Percentiles rank a stretch among this genome's conserved stretches.
These are phyloP conservation scores for Smittium mucronatum DNA, from an alignment of 371 early-diverging fungal species.

Conservation along the genomic window DNA sequence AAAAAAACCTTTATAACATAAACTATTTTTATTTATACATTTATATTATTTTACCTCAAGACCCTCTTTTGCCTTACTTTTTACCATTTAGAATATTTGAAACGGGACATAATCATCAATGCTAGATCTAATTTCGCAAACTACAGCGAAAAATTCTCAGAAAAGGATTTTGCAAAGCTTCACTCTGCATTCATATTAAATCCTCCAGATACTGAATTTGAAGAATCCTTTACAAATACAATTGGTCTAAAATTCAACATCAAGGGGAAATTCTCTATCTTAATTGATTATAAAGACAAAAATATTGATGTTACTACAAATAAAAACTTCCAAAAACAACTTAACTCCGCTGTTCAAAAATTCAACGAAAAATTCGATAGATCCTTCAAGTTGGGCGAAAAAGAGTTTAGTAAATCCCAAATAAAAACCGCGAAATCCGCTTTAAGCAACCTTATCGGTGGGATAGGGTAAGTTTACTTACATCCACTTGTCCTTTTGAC, in stretches of 20 bases:
- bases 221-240: background rate
- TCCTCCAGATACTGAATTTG: background rate
- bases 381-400: conserved; percentile 48
- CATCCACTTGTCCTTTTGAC: too few relatives aligned
- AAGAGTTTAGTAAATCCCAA: conserved; percentile 45
- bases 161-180: background rate
- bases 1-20: too few relatives aligned
- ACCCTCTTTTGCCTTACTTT: too few relatives aligned
- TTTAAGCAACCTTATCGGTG: conserved; percentile 77
- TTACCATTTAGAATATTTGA: background rate
- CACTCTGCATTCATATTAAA: background rate
- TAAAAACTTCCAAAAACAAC: background rate
- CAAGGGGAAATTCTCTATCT: background rate
- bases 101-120: background rate
- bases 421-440: conserved; percentile 58
- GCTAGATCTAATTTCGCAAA: background rate
- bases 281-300: background rate
- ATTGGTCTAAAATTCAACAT: background rate
- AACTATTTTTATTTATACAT: too few relatives aligned
- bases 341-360: background rate
- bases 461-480: conserved; percentile 52
- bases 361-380: conserved; percentile 69
- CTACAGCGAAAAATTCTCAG: background rate
- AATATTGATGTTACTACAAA: background rate
- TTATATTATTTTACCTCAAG: too few relatives aligned